Evolutionary conservation across 768 basidiomycete species (phyloP), one percentile per base, ranked within the genome.

Genomic region (Leccinum fibrillosum): DNA sequence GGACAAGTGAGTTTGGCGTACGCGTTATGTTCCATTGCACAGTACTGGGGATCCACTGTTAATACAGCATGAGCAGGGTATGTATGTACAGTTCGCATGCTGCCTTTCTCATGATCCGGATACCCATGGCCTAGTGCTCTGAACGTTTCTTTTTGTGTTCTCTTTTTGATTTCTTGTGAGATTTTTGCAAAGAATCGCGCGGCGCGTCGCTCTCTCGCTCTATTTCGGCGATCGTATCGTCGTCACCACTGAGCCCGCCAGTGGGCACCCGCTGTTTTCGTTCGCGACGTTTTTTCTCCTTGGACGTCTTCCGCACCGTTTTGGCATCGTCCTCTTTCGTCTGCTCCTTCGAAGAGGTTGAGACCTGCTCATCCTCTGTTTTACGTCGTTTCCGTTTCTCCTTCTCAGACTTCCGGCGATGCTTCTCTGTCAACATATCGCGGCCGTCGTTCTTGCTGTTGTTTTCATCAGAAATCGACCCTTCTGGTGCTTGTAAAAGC

Each of bases 341-440:
- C 21, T 53, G 62, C 11, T 62, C 60, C 52, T 60, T 55, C 26
- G 49, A 42, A n/a, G 39, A 51, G 15, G 50, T 54, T 5, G 44
- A 49, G 15, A 37, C 19, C 4, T 32, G 37, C 21, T 3, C 30
- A 56, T 26, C 61, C 56, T 35, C 30, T 12, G 23, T 49, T 55
- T 57, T 64, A 52, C 34, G 49, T 35, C 59, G 66, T 52, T 69
- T 69, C 63, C 56, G 66, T 47, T 50, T 70, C 59, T 65, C 59
- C 21, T 56, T 67, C 55, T 72, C 71, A 15, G 61, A 69, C 56
- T 67, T 75, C 56, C 63, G 66, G 62, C 69, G 69, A 17, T 69
- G 69, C 62, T 71, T 77, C 61, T 72, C 75, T 37, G 71, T 66
- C 55, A 64, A 4, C 11, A 13, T 5, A 4, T 52, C 42, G 19